Conservation (phyloP, 2,329 filamentous ascomycete species). For the Xenoacremonium recifei region DNA sequence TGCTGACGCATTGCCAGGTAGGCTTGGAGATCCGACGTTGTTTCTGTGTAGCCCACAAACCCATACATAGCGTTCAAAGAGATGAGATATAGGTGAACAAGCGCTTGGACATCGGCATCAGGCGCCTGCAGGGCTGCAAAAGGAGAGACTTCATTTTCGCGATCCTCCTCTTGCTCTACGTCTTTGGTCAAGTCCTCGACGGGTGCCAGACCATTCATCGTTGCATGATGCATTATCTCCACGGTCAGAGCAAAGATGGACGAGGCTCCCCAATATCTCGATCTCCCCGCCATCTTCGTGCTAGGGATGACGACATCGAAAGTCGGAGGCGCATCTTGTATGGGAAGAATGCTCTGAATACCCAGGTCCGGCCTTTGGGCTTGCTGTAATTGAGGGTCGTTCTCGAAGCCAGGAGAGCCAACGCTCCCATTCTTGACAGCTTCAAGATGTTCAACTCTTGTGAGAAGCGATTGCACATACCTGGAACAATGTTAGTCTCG, state of each 20-base stretch:
- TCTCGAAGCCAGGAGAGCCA: not conserved
- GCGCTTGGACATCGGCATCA: not conserved
- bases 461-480: not conserved
- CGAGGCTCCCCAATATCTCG: not conserved
- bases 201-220: not conserved
- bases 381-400: not conserved
- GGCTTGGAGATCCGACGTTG: not conserved
- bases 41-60: not conserved
- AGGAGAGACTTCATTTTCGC: too few relatives aligned
- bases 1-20: not conserved
- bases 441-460: not conserved
- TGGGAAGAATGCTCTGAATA: not conserved
- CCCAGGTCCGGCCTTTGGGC: not conserved
- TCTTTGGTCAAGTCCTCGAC: not conserved
- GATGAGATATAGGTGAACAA: not conserved
- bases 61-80: not conserved
- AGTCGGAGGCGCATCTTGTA: not conserved
- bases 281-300: not conserved
- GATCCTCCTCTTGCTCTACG: too few relatives aligned
- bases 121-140: too few relatives aligned
- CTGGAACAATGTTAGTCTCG: too few relatives aligned
- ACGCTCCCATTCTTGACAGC: not conserved
- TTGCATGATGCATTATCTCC: not conserved
- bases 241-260: not conserved
- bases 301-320: constrained; percentile 2